Evolutionary conservation across 2,329 filamentous ascomycete species (phyloP).

Genomic region (Aspergillus sp.): DNA sequence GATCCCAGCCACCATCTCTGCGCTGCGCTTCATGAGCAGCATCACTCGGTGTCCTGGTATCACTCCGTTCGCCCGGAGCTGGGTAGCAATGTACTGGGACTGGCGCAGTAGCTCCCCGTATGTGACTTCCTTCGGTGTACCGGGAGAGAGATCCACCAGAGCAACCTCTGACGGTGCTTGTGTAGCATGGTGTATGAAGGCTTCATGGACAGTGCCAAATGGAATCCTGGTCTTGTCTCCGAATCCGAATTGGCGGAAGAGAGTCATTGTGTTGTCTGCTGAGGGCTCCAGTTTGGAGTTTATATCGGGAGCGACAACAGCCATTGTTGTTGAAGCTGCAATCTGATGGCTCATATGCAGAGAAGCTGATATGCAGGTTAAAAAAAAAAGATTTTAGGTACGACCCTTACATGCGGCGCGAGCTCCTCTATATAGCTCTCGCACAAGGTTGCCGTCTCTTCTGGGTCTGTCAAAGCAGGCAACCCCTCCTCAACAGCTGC

Average conservation of each 20-base stretch:
- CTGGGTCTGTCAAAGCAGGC: too few species aligned
- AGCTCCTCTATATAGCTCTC: too few species aligned
- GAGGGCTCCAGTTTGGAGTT: neutral
- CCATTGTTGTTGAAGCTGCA: neutral
- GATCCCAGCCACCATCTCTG: conserved; percentile 14
- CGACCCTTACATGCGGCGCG: too few species aligned
- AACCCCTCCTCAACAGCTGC: too few species aligned
- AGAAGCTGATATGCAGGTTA: too few species aligned
- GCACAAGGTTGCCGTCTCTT: too few species aligned
- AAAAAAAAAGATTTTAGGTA: too few species aligned
- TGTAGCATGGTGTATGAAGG: conserved; percentile 10
- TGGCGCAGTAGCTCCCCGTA: conserved; percentile 10
- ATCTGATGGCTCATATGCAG: too few species aligned
- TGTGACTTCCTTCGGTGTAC: neutral
- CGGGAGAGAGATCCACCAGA: conserved; percentile 1
- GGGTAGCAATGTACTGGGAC: conserved; percentile 5
- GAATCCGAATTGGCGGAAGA: conserved; percentile 6
- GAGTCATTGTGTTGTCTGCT: neutral
- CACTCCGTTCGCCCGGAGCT: conserved; percentile 1
- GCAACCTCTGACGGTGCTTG: neutral
- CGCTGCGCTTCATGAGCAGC: conserved; percentile 1
- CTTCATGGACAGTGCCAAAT: conserved; percentile 8
- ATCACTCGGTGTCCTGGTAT: neutral
- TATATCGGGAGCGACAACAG: neutral
- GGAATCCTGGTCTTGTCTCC: neutral